Evolutionary conservation across 2,329 filamentous ascomycete genomes (phyloP), one percentile per base, ranked within the genome.

Genomic region (Zymoseptoria pseudotritici): DNA sequence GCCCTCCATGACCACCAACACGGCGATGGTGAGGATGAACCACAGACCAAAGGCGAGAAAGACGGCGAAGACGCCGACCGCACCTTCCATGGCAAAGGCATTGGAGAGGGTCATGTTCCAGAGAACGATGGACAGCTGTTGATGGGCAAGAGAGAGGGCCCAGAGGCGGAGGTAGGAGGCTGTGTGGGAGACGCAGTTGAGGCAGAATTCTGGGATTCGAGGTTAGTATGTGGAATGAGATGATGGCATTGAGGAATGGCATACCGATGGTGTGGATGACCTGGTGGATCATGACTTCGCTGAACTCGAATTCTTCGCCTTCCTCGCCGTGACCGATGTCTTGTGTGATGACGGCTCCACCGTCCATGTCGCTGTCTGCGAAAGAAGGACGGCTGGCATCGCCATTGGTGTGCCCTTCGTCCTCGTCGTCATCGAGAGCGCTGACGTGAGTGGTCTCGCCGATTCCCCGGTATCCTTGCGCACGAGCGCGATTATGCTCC

Each of bases 171-270:
- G 88, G 77, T 99, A 99, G 1, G 94, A 99, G 4, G 94, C 94
- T 4, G 95, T 99, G 78, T 99, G 94, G 29, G 94, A 99, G 64
- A 99, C 93, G 75, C 93, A 97, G 82, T 99, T 99, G 69, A 99
- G 83, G 74, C 94, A 99, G 80, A 99, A 99, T 82, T 99, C 91
- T 91, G 67, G 9, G 58, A 58, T 3, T 67, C 63, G 64, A 56
- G 26, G 52, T 60, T 49, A 54, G 53, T 22, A 58, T 42, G 29
- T 8, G 22, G 17, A 20, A 54, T 42, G 22, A 53, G 53, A 11
- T 52, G 19, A 11, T 4, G 29, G 55, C 17, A 17, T 13, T 8
- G 24, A n/a, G 49, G 20, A 26, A 31, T 42, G 46, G 77, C 87
- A 77, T 86, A 93, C 90, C 91, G 71, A 97, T 97, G 19, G 93